A percentile compares a stretch with the other conserved stretches of the same genome.
These are phyloP conservation scores for Penicillium palitans DNA, from an alignment of 2,329 filamentous ascomycete species.

Conservation along the genomic window DNA sequence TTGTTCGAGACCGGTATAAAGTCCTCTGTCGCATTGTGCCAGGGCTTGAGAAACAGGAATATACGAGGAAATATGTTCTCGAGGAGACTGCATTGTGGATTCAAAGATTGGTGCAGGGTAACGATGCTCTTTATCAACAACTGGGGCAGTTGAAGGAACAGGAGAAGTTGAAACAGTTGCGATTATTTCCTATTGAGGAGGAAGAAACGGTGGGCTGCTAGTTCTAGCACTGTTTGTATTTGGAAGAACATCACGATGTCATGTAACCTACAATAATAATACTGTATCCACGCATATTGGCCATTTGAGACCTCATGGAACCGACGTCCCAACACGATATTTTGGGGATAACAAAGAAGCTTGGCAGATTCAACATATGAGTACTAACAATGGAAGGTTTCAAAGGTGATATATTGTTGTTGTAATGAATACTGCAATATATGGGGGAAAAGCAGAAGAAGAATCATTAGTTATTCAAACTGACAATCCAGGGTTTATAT, in stretches of 20 bases:
- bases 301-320: neutral
- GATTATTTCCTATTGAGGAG: slow-evolving; percentile 2
- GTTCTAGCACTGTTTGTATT: neutral
- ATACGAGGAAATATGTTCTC: slow-evolving; percentile 23
- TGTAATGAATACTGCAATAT: no score
- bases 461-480: no score
- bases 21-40: slow-evolving; percentile 20
- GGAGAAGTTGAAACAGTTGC: neutral
- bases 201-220: neutral
- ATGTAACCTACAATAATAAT: neutral
- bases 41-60: slow-evolving; percentile 17
- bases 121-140: slow-evolving; percentile 13
- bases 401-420: no score
- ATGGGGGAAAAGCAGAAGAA: no score
- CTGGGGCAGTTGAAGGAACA: slow-evolving; percentile 6
- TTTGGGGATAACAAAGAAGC: neutral
- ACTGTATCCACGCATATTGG: neutral
- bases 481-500: no score
- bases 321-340: neutral
- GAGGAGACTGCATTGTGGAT: slow-evolving; percentile 18
- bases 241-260: neutral
- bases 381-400: no score
- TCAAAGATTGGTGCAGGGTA: slow-evolving; percentile 11
- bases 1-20: slow-evolving; percentile 18
- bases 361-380: neutral